Evolutionary conservation across 495 filamentous ascomycete genomes (phyloP).

Genomic region (Neurospora sp.): DNA sequence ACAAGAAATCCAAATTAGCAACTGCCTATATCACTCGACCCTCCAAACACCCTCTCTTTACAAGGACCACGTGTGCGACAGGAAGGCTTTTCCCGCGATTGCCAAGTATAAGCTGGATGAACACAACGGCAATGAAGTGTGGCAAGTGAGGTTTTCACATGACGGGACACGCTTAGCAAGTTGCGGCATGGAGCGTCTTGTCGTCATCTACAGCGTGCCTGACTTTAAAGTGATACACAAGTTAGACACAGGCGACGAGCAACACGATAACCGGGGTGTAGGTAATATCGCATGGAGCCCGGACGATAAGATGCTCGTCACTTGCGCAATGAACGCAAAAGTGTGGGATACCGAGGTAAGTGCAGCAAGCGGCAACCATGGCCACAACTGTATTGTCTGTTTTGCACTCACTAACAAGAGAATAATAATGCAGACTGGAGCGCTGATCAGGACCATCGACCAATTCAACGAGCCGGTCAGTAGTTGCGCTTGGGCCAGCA

Average conservation of each 20-base stretch:
- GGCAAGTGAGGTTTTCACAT: constrained; percentile 82
- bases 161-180: constrained; percentile 79
- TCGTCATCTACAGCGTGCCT: constrained; percentile 74
- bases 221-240: constrained; percentile 55
- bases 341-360: constrained; percentile 73
- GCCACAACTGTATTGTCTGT: not conserved
- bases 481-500: constrained; percentile 77
- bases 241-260: constrained; percentile 52
- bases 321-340: constrained; percentile 68
- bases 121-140: constrained; percentile 71
- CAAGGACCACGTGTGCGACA: constrained; percentile 76
- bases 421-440: constrained; percentile 49
- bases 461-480: constrained; percentile 74
- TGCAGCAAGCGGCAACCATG: not conserved
- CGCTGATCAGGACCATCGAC: constrained; percentile 50
- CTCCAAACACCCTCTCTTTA: constrained; percentile 74
- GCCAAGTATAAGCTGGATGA: constrained; percentile 56
- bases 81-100: constrained; percentile 64
- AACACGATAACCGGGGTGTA: constrained; percentile 52
- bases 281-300: constrained; percentile 83
- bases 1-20: constrained; percentile 69
- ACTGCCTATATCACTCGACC: constrained; percentile 84
- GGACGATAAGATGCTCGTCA: constrained; percentile 75
- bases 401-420: not conserved
- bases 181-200: constrained; percentile 60